Conservation (phyloP, 139 green algal genomes). For the Closterium sp. region DNA sequence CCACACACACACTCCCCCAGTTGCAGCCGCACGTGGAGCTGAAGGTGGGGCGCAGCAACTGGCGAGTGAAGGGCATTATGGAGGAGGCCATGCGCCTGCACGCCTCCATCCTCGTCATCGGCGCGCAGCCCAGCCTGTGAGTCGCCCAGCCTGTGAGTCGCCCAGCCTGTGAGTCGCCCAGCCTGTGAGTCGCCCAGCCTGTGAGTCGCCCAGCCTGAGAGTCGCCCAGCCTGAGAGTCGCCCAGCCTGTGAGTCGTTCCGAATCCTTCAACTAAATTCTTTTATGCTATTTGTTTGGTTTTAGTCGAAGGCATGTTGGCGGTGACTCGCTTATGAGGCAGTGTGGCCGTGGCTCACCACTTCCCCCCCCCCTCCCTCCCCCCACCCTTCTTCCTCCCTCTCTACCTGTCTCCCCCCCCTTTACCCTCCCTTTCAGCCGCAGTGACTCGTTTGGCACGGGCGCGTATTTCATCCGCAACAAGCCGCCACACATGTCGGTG, state of each 20-base stretch:
- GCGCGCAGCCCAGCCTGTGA: slow-evolving; percentile 13
- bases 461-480: no score
- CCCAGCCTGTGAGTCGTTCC: slow-evolving; percentile 7
- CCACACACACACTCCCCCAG: background rate
- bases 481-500: background rate
- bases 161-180: slow-evolving; percentile 5
- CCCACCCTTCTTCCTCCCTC: background rate
- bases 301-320: no score
- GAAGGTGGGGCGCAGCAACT: slow-evolving; percentile 25
- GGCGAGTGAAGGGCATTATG: slow-evolving; percentile 14
- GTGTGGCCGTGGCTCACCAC: no score
- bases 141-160: background rate
- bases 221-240: no score
- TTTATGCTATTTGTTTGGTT: no score
- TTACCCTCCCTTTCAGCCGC: no score
- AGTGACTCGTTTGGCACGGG: no score
- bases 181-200: slow-evolving; percentile 17
- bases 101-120: slow-evolving; percentile 12
- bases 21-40: slow-evolving; percentile 16
- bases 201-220: no score
- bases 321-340: no score
- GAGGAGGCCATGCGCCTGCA: slow-evolving; percentile 5
- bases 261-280: no score
- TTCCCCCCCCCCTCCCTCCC: no score
- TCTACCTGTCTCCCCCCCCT: no score